Evolutionary conservation across 2,329 filamentous ascomycete species (phyloP), one percentile per base, ranked within the genome.

Genomic region (Apiospora arundinis): DNA sequence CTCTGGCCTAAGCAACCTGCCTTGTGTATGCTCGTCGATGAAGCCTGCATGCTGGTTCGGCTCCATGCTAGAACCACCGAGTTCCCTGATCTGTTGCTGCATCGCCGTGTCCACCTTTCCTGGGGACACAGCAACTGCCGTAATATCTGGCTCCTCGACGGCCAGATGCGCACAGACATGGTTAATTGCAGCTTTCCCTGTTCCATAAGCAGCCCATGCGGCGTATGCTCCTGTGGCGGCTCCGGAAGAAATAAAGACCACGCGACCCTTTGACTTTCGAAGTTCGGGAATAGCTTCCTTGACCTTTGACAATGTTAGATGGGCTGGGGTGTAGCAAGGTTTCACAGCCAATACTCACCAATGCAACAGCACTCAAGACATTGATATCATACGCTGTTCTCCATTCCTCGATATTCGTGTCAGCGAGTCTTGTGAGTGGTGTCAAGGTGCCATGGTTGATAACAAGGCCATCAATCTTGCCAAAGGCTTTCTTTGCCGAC

Each of bases 101-200:
- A 98, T 98, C 69, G 92, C 92, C 0, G 95, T 98, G 78, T 97
- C 93, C 9, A 97, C 92, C 65, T 93, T 90, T 2, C 95, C 95
- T 0, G 95, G 95, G 4, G 91, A 87, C 45, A 98, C 84, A 0
- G 93, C 87, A 0, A 97, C 83, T 16, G 90, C 91, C 0, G 89
- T 93, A 63, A 97, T 90, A 18, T 91, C 86, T 1, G 92, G 90
- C 80, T 97, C 95, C 79, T 98, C 95, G 0, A 87, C 86, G 0
- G 90, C 89, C 46, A 98, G 81, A 46, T 95, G 94, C 56, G 87
- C 82, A 0, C 91, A 91, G 6, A 97, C 83, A 75, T 95, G 93
- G 80, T 97, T 97, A 77, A 96, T 80, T 1, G 93, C 94, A 0
- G 94, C 94, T 82, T 97, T 97, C 23, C 91, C 90, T 1, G 93